Conservation (phyloP, 495 filamentous ascomycete species). For the Xylaria cubensis region DNA sequence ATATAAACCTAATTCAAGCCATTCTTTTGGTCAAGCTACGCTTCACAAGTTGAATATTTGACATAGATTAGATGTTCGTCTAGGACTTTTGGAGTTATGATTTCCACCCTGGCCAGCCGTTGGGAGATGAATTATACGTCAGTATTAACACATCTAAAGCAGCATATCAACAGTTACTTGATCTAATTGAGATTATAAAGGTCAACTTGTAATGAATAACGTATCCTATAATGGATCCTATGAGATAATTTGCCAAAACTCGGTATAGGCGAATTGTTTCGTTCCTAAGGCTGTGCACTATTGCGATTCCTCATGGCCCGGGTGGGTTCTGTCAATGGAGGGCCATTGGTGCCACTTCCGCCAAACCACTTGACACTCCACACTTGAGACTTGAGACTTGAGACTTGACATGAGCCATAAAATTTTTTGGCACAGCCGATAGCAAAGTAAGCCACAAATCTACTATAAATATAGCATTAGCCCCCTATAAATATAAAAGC, state of each 20-base stretch:
- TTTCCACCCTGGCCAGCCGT: background rate
- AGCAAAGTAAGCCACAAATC: too few relatives aligned
- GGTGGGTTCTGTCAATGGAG: background rate
- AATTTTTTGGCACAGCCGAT: too few relatives aligned
- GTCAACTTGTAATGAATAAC: background rate
- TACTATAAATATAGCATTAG: too few relatives aligned
- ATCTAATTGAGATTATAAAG: background rate
- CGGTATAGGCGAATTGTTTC: background rate
- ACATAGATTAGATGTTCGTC: background rate
- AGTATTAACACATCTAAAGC: background rate
- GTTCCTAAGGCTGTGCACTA: background rate
- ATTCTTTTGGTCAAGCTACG: background rate
- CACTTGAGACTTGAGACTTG: too few relatives aligned
- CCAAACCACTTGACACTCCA: too few relatives aligned
- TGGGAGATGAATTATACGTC: background rate
- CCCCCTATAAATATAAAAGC: too few relatives aligned
- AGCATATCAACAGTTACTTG: background rate
- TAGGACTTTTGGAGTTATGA: background rate
- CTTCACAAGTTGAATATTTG: background rate
- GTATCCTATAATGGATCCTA: background rate
- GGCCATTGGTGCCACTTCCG: too few relatives aligned
- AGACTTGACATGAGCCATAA: too few relatives aligned
- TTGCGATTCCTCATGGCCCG: background rate
- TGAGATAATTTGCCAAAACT: background rate
- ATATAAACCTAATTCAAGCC: conserved; percentile 9